Percentiles rank a stretch among this genome's conserved stretches.
Evolutionary conservation across 1,139 yeast species (phyloP).

Genomic region (Saccharomyces hybrid): DNA sequence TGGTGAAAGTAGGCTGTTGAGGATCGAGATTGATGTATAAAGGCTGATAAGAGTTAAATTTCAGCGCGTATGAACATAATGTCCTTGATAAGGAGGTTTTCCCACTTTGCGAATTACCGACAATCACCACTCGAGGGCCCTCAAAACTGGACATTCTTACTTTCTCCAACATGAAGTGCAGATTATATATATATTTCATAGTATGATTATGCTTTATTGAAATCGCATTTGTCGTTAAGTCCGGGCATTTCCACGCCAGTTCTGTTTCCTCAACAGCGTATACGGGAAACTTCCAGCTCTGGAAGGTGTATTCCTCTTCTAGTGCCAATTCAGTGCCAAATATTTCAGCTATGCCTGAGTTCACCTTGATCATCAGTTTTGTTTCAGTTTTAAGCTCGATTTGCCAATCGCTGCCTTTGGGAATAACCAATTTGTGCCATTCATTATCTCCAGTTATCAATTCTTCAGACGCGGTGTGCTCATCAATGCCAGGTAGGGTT

Average conservation of each 20-base stretch:
- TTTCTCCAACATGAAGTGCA: constrained; percentile 72
- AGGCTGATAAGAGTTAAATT: constrained; percentile 55
- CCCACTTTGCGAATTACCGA: constrained; percentile 71
- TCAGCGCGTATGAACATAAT: constrained; percentile 67
- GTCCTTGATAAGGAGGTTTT: constrained; percentile 70
- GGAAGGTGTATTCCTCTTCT: constrained; percentile 54
- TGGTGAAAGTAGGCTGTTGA: constrained; percentile 62
- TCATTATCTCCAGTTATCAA: constrained; percentile 16
- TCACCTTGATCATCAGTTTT: constrained; percentile 48
- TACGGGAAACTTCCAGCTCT: constrained; percentile 52
- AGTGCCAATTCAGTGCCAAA: constrained; percentile 87
- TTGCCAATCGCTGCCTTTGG: constrained; percentile 70
- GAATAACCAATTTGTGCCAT: constrained; percentile 26
- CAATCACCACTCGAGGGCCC: constrained; percentile 64
- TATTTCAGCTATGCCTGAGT: constrained; percentile 73
- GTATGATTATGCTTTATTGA: constrained; percentile 27
- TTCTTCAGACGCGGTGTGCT: constrained; percentile 7
- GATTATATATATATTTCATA: constrained; percentile 43
- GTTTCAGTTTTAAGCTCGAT: constrained; percentile 62
- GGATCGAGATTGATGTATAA: constrained; percentile 80
- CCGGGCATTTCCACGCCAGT: constrained; percentile 38
- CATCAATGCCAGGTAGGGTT: constrained; percentile 21
- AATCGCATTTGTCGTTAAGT: constrained; percentile 13
- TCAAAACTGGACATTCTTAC: constrained; percentile 38
- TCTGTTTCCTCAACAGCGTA: constrained; percentile 54